A percentile compares a stretch with the other conserved stretches of the same genome.
phyloP scores from a whole-genome alignment of 2,329 filamentous ascomycete genomes.

The Hypoxylon sp. region DNA sequence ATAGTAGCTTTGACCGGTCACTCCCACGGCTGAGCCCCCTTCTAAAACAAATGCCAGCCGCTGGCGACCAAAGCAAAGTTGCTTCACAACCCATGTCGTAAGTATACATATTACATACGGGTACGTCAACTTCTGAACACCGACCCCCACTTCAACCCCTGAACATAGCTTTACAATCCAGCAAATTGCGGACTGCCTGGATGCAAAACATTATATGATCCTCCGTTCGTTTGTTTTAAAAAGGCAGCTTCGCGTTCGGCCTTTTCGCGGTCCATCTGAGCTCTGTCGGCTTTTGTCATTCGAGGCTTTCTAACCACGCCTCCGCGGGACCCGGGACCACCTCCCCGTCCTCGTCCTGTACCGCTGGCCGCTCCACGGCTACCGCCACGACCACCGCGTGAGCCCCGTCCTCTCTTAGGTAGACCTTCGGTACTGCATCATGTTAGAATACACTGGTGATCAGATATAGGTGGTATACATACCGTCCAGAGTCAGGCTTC shows the following conservation, averaged over 20 bases:
- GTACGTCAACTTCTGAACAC: constrained; percentile 8
- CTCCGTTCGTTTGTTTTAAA: constrained; percentile 50
- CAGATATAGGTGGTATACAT: constrained; percentile 54
- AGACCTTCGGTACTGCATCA: constrained; percentile 76
- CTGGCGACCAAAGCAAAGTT: constrained; percentile 17
- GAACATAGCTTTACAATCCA: constrained; percentile 48
- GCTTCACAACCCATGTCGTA: constrained; percentile 3
- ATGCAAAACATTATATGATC: constrained; percentile 54
- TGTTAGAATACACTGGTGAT: constrained; percentile 55
- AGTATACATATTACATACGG: constrained; percentile 33
- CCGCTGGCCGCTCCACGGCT: constrained; percentile 73
- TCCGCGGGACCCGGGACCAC: constrained; percentile 71
- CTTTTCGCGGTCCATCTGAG: constrained; percentile 86
- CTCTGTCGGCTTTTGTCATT: constrained; percentile 87
- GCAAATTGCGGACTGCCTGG: constrained; percentile 55
- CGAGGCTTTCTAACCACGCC: constrained; percentile 85
- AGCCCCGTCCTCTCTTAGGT: constrained; percentile 76
- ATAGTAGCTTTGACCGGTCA: constrained; percentile 17
- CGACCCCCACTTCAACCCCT: neutral
- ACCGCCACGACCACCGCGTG: constrained; percentile 63
- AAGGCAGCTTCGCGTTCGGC: constrained; percentile 73
- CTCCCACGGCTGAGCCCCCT: constrained; percentile 17
- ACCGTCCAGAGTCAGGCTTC: constrained; percentile 72
- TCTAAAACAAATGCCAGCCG: constrained; percentile 16
- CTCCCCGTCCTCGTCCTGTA: constrained; percentile 59